Evolutionary conservation across 441 rosid genomes (phyloP).

Genomic region (Arabidopsis hybrid): DNA sequence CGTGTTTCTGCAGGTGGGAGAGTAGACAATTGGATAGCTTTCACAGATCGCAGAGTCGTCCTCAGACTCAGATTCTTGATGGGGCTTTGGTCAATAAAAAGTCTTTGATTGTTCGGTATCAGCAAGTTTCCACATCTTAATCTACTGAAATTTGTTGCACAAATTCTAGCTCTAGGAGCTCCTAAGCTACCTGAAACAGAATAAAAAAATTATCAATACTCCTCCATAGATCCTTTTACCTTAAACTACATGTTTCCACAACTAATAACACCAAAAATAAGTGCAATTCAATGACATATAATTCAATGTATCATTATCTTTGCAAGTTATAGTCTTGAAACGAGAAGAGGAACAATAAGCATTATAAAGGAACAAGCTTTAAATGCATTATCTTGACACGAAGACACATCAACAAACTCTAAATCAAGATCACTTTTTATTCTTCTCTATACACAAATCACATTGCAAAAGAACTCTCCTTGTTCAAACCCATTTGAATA

Average conservation of each 20-base stretch:
- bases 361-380: neutral
- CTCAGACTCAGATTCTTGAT: slow-evolving; percentile 10
- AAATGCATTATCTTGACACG: slow-evolving; percentile 6
- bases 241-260: neutral
- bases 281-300: no score
- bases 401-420: slow-evolving; percentile 19
- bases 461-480: neutral
- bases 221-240: neutral
- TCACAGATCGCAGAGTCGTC: slow-evolving; percentile 19
- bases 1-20: slow-evolving; percentile 1
- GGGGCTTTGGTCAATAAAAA: slow-evolving; percentile 15
- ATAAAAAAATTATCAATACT: neutral
- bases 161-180: slow-evolving; percentile 17
- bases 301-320: neutral
- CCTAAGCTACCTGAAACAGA: slow-evolving; percentile 33
- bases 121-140: slow-evolving; percentile 30
- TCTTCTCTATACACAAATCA: neutral
- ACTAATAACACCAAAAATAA: neutral
- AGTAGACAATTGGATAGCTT: slow-evolving; percentile 27
- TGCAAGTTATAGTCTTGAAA: neutral
- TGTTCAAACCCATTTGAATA: neutral
- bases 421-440: neutral
- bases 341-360: neutral
- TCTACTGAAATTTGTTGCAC: slow-evolving; percentile 19
- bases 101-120: slow-evolving; percentile 31